These are phyloP conservation scores for Actinomortierella ambigua DNA, from an alignment of 371 early-diverging fungal genomes.

Conservation along the genomic window DNA sequence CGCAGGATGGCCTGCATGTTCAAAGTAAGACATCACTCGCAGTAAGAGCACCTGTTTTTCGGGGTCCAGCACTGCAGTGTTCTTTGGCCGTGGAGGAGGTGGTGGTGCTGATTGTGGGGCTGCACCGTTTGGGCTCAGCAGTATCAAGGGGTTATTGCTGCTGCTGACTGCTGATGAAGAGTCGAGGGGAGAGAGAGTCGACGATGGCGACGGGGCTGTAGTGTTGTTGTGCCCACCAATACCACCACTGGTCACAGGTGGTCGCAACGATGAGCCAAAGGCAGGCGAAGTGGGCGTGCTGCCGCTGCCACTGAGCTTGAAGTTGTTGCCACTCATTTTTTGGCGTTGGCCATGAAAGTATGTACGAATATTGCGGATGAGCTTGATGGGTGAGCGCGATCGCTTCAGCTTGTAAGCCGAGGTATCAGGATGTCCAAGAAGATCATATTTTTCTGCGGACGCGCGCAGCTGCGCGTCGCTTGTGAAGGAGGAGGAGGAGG, in stretches of 20 bases:
- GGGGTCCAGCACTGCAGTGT: constrained; percentile 21
- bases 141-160: not conserved
- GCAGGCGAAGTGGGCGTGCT: not conserved
- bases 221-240: constrained; percentile 14
- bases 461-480: too few relatives aligned
- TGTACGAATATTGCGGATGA: constrained; percentile 37
- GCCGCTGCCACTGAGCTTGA: not conserved
- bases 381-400: constrained; percentile 42
- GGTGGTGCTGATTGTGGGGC: too few relatives aligned
- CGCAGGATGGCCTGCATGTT: constrained; percentile 40
- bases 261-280: not conserved
- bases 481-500: too few relatives aligned
- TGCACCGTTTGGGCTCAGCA: too few relatives aligned
- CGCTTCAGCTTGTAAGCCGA: constrained; percentile 24
- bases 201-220: constrained; percentile 15
- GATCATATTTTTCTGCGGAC: constrained; percentile 6
- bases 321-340: constrained; percentile 3
- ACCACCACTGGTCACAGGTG: constrained; percentile 1
- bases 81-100: constrained; percentile 6
- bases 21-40: constrained; percentile 42
- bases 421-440: not conserved
- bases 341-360: constrained; percentile 41
- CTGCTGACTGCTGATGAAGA: not conserved
- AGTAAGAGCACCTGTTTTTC: constrained; percentile 43
- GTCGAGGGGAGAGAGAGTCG: constrained; percentile 24